Base-by-base conservation (phyloP, 805 yeast species). In the Lipomyces orientalis region DNA sequence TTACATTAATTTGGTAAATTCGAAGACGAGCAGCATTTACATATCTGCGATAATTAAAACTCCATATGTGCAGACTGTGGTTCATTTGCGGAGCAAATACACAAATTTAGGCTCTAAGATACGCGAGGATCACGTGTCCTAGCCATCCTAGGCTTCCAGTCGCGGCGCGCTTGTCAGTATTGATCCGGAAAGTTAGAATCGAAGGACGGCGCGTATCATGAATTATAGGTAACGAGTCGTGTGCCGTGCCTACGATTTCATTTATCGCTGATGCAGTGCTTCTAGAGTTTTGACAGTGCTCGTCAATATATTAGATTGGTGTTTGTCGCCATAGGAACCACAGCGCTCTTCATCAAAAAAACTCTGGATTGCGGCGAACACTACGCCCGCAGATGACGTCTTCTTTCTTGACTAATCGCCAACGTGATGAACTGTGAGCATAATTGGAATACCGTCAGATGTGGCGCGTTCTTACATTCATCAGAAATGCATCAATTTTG, bases 341-440 rank as follows among this genome's bases (percentile, higher is more conserved):
- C 2, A 43, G 49, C 49, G 22, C 22, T 43, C 7, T 19, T 43
- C 49, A 43, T 16, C 49, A 5, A n/a, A n/a, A n/a, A n/a, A n/a
- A 43, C 49, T 43, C 49, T n/a, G 49, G 49, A 43, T 43, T 43
- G 22, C 16, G 8, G 49, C n/a, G 4, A 58, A 29, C 33, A 12
- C 9, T 22, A 19, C 8, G 19, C 14, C 33, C 31, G 39, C 54
- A 61, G 62, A 65, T 65, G 68, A 46, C 68, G 14, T 62, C 61
- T 54, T 67, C 66, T 4, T 58, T 51, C 25, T 55, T 68, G 67
- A 68, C 71, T 1, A 34, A 37, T 19, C 70, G 71, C 25, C 71
- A 68, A 56, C 66, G 67, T 8, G 71, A 62, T 29, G 71, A 68
- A 29, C 64, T 68, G 71, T 68, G 49, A 46, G 71, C 33, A 22